These are phyloP conservation scores for Piper betle DNA, from an alignment of 164 flowering plant genomes.

Conservation along the genomic window DNA sequence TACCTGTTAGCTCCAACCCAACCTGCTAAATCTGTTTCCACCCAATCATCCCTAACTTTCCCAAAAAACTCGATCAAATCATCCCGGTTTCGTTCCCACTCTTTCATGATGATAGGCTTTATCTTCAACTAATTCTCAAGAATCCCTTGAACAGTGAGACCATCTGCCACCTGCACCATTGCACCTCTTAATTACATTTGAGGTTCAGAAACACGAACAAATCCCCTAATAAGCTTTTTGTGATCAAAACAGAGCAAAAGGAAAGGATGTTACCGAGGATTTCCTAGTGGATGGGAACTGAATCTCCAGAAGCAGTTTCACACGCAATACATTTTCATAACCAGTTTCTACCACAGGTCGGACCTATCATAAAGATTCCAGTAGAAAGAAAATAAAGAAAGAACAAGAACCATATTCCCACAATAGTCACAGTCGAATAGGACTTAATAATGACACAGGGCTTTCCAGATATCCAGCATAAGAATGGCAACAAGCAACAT, in stretches of 20 bases:
- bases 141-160: slow-evolving; percentile 62
- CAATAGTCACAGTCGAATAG: too few species aligned
- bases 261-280: slow-evolving; percentile 57
- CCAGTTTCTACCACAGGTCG: slow-evolving; percentile 98
- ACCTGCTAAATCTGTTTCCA: slow-evolving; percentile 58
- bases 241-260: too few species aligned
- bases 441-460: too few species aligned
- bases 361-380: slow-evolving; percentile 34
- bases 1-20: slow-evolving; percentile 96
- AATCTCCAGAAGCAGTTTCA: slow-evolving; percentile 71
- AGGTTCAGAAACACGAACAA: neutral
- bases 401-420: too few species aligned
- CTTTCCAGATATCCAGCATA: too few species aligned
- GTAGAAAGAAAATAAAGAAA: too few species aligned
- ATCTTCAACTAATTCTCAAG: slow-evolving; percentile 69
- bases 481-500: too few species aligned
- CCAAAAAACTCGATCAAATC: slow-evolving; percentile 70
- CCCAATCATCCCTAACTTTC: slow-evolving; percentile 93
- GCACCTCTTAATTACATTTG: neutral
- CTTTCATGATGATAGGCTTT: slow-evolving; percentile 81
- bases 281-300: slow-evolving; percentile 51
- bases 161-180: slow-evolving; percentile 55
- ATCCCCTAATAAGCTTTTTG: neutral
- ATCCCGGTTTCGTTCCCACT: slow-evolving; percentile 72
- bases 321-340: slow-evolving; percentile 84